A percentile compares a stretch with the other conserved stretches of the same genome.
These are phyloP conservation scores for Yueomyces sp. DNA, from an alignment of 805 yeast species.

Conservation along the genomic window DNA sequence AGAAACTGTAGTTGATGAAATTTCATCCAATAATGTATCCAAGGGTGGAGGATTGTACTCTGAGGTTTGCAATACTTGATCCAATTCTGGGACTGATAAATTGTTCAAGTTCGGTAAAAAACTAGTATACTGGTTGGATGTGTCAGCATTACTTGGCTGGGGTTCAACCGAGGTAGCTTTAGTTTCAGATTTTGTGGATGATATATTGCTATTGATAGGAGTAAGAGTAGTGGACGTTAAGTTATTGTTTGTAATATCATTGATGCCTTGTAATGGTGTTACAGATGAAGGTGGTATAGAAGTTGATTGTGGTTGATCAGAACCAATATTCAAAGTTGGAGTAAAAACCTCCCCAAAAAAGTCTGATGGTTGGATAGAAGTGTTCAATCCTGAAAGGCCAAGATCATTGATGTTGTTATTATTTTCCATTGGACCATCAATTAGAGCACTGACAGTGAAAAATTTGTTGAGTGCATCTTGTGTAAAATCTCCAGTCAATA, in stretches of 20 bases:
- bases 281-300: neutral
- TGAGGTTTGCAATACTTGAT: neutral
- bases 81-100: neutral
- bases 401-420: slow-evolving; percentile 2
- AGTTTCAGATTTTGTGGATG: neutral
- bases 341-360: slow-evolving; percentile 10
- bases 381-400: slow-evolving; percentile 5
- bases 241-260: neutral
- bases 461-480: neutral
- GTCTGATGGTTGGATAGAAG: slow-evolving; percentile 8
- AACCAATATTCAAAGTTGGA: neutral
- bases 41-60: neutral
- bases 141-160: neutral
- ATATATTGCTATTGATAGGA: neutral
- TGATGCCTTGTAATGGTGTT: neutral
- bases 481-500: neutral
- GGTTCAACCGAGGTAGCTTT: neutral
- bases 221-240: neutral
- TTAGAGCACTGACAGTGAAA: slow-evolving; percentile 9
- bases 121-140: neutral
- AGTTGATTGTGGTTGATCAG: neutral
- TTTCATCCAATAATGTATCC: neutral
- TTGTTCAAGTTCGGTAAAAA: neutral
- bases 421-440: slow-evolving; percentile 6
- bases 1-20: neutral